Evolutionary conservation across 805 yeast genomes (phyloP).

Genomic region (Cyberlindnera mycetangii): DNA sequence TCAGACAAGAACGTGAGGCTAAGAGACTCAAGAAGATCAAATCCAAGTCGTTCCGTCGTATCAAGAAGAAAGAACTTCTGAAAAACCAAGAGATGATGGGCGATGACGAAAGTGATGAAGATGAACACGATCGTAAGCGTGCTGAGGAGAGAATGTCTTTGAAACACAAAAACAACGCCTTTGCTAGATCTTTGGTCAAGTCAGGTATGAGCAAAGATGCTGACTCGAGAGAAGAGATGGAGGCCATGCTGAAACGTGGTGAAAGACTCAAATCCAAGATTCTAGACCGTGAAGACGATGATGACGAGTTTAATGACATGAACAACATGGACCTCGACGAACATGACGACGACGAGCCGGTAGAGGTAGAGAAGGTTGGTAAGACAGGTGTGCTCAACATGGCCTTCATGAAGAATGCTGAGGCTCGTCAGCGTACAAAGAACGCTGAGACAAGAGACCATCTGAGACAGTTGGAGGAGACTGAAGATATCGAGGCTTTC

Average conservation of each 20-base stretch:
- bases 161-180: slow-evolving; percentile 84
- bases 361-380: slow-evolving; percentile 48
- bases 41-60: slow-evolving; percentile 83
- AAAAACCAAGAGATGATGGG: slow-evolving; percentile 67
- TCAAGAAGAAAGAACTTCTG: slow-evolving; percentile 78
- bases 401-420: slow-evolving; percentile 96
- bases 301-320: slow-evolving; percentile 39
- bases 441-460: slow-evolving; percentile 53
- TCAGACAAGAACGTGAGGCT: slow-evolving; percentile 89
- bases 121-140: slow-evolving; percentile 69
- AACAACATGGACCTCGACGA: slow-evolving; percentile 50
- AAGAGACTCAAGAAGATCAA: slow-evolving; percentile 92
- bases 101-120: slow-evolving; percentile 49
- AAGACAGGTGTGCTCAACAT: slow-evolving; percentile 87
- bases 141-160: slow-evolving; percentile 92
- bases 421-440: slow-evolving; percentile 56
- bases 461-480: slow-evolving; percentile 47
- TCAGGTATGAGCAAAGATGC: slow-evolving; percentile 90
- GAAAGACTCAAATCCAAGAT: slow-evolving; percentile 73
- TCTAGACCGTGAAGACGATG: slow-evolving; percentile 49
- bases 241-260: slow-evolving; percentile 89
- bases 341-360: slow-evolving; percentile 38
- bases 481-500: slow-evolving; percentile 40
- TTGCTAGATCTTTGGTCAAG: slow-evolving; percentile 89
- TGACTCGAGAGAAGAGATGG: slow-evolving; percentile 81